These are phyloP conservation scores for Debaryomyces subglobosus DNA, from an alignment of 1,139 yeast genomes.

Conservation along the genomic window DNA sequence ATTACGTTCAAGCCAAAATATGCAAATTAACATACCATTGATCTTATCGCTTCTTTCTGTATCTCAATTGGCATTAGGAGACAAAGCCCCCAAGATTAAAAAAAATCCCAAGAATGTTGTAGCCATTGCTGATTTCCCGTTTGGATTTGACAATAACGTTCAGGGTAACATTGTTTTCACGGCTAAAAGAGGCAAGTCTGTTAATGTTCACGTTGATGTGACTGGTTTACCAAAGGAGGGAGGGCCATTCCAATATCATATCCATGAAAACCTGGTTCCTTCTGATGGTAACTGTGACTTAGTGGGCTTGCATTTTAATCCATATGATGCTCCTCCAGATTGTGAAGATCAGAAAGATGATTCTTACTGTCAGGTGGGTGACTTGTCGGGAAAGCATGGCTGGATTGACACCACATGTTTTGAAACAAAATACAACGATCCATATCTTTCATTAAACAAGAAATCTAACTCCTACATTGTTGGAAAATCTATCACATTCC, in stretches of 20 bases:
- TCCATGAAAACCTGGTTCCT: constrained; percentile 54
- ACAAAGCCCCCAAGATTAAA: constrained; percentile 41
- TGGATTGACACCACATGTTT: constrained; percentile 57
- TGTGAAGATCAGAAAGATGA: constrained; percentile 52
- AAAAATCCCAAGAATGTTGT: constrained; percentile 49
- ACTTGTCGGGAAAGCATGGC: constrained; percentile 67
- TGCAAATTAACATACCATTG: constrained; percentile 10
- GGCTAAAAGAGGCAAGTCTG: constrained; percentile 47
- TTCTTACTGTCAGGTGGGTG: constrained; percentile 60
- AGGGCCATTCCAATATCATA: constrained; percentile 64
- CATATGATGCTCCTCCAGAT: constrained; percentile 47
- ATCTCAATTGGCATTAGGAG: constrained; percentile 26
- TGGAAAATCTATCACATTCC: constrained; percentile 56
- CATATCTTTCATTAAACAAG: constrained; percentile 54
- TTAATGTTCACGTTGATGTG: constrained; percentile 62
- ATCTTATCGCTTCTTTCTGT: constrained; percentile 10
- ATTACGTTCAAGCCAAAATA: constrained; percentile 3
- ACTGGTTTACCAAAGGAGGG: constrained; percentile 58
- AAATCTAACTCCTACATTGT: constrained; percentile 51
- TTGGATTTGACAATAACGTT: constrained; percentile 40
- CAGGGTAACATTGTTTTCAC: constrained; percentile 56
- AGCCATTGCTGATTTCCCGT: constrained; percentile 62
- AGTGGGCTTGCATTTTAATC: constrained; percentile 57
- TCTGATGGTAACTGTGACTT: constrained; percentile 48
- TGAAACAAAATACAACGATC: constrained; percentile 55